Base-by-base conservation (phyloP, 805 yeast species). In the Candida tammaniensis region DNA sequence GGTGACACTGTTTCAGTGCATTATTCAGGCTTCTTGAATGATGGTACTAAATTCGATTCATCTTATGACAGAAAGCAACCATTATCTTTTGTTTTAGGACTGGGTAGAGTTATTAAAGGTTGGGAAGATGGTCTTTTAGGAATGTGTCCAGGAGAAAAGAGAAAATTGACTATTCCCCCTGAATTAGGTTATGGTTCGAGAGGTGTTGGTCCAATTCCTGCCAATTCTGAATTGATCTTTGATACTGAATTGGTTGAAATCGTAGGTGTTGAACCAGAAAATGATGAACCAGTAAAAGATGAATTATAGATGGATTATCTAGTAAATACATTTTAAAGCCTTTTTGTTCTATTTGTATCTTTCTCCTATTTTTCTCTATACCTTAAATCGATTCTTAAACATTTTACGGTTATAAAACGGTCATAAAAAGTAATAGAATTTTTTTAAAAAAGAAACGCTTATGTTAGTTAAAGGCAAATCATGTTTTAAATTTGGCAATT, bases 131-230 rank as follows among this genome's bases (percentile, higher is more conserved):
- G 96, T 26, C 63, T 87, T 32, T 48, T 51, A 21, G 57, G 54
- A 25, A 85, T 85, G 94, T 88, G 97, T 61, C 67, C 86, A 56
- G 96, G 96, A 29, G 96, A 88, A 59, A 70, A 80, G 64, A 75
- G 96, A 54, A 80, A 74, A 47, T 68, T 88, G 48, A 74, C 78
- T 18, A 86, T 89, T 53, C 96, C 96, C 30, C 73, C 94, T 5
- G 70, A 72, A 20, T 58, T 86, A 46, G 96, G 76, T 6, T 88
- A 88, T 48, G 97, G 97, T 33, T 59, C 63, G 18, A 55, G 79
- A 36, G 94, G 88, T 31, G 79, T 86, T 34, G 87, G 87, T 24
- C 82, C 81, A 30, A 80, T 75, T 35, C 96, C 96, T 7, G 80
- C 86, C 6, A 76, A 77, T 46, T 79, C 96, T 5, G 84, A 83